These are phyloP conservation scores for Pilatotrama ljubarskyi DNA, from an alignment of 768 basidiomycete species.

Conservation along the genomic window DNA sequence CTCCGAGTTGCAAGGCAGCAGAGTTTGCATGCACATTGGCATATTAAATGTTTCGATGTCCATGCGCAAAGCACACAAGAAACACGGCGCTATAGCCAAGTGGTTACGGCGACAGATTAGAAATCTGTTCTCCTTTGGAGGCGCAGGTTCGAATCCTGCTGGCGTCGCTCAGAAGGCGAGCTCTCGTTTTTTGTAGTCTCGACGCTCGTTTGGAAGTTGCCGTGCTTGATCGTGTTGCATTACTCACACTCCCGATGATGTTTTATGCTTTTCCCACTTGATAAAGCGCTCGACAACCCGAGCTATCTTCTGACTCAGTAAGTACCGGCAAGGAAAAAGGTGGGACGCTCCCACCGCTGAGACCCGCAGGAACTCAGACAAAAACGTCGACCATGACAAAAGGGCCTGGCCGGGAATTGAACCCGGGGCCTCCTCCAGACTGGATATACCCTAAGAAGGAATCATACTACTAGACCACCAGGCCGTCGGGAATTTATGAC, in stretches of 20 bases:
- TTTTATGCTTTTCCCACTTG: too few relatives aligned
- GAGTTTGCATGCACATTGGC: too few relatives aligned
- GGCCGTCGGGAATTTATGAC: conserved; percentile 26
- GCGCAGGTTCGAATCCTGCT: conserved; percentile 50
- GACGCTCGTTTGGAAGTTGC: not conserved
- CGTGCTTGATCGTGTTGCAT: too few relatives aligned
- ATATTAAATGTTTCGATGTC: not conserved
- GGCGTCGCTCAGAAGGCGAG: conserved; percentile 42
- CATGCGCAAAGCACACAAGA: too few relatives aligned
- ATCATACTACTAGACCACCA: conserved; percentile 22
- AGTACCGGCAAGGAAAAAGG: too few relatives aligned
- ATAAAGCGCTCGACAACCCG: too few relatives aligned
- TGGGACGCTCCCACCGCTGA: too few relatives aligned
- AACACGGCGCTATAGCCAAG: conserved; percentile 70
- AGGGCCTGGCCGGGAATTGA: conserved; percentile 70
- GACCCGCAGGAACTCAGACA: too few relatives aligned
- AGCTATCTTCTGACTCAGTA: too few relatives aligned
- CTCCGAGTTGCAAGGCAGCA: too few relatives aligned
- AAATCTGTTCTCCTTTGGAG: conserved; percentile 42
- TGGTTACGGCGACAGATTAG: conserved; percentile 81
- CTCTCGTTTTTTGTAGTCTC: not conserved
- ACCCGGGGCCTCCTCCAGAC: conserved; percentile 82
- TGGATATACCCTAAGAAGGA: conserved; percentile 14
- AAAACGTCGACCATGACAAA: not conserved
- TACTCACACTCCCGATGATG: too few relatives aligned